These are phyloP conservation scores for Hyphodiscus hymeniophilus DNA, from an alignment of 495 filamentous ascomycete species.

Conservation along the genomic window DNA sequence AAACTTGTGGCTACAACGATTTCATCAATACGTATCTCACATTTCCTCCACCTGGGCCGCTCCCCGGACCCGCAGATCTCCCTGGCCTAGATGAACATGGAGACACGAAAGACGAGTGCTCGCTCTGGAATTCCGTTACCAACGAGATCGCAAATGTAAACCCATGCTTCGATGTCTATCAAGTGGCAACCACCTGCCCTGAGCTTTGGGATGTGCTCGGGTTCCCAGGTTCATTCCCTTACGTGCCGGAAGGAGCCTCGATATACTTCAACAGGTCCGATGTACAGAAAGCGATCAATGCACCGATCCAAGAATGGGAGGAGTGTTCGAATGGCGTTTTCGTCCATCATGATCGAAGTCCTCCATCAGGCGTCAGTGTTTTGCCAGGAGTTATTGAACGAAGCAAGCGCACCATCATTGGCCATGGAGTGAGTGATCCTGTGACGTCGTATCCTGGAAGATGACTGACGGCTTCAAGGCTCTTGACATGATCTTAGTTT, in stretches of 20 bases:
- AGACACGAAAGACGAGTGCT: constrained; percentile 36
- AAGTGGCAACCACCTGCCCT: constrained; percentile 67
- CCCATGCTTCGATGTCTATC: constrained; percentile 77
- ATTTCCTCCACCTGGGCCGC: constrained; percentile 56
- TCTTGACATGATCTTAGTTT: constrained; percentile 45
- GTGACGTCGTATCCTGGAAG: too few relatives aligned
- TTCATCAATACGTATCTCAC: constrained; percentile 53
- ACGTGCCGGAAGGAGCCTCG: constrained; percentile 42
- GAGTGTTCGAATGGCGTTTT: constrained; percentile 53
- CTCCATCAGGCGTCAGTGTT: constrained; percentile 39
- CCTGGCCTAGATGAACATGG: constrained; percentile 15
- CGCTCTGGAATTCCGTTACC: constrained; percentile 46
- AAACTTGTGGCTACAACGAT: constrained; percentile 56
- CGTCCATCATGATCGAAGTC: constrained; percentile 34
- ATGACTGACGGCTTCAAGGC: too few relatives aligned
- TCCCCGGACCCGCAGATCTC: constrained; percentile 37
- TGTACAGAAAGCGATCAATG: constrained; percentile 68
- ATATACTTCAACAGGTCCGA: constrained; percentile 75
- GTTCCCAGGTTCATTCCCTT: constrained; percentile 50
- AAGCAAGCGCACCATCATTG: constrained; percentile 60
- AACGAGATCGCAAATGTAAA: constrained; percentile 51
- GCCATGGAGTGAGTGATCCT: constrained; percentile 44
- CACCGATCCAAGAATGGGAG: constrained; percentile 48
- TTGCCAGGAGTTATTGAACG: constrained; percentile 66
- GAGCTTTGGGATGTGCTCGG: constrained; percentile 66